Evolutionary conservation across 2,329 filamentous ascomycete genomes (phyloP).

Genomic region (Allantophomopsis cytisporea): DNA sequence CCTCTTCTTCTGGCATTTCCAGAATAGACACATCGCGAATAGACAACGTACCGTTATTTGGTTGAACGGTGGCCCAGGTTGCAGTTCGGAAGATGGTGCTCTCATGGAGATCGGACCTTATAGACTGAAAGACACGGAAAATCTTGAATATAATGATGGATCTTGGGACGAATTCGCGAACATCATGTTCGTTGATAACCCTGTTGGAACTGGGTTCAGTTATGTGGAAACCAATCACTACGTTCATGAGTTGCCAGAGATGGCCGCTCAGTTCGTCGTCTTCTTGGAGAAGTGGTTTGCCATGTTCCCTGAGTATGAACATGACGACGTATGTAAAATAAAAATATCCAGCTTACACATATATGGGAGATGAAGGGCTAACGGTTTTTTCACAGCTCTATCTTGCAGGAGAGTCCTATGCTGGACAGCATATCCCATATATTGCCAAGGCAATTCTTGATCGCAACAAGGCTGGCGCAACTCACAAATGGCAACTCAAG

Average conservation of each 20-base stretch:
- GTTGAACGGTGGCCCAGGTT: slow-evolving; percentile 94
- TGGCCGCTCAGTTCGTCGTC: slow-evolving; percentile 76
- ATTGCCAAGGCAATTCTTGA: slow-evolving; percentile 85
- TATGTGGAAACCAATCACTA: slow-evolving; percentile 87
- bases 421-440: slow-evolving; percentile 93
- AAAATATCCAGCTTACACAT: background rate
- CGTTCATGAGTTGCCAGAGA: slow-evolving; percentile 70
- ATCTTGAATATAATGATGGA: slow-evolving; percentile 71
- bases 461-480: slow-evolving; percentile 55
- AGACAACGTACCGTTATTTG: slow-evolving; percentile 85
- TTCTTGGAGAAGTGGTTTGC: slow-evolving; percentile 89
- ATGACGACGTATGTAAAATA: slow-evolving; percentile 64
- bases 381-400: slow-evolving; percentile 51
- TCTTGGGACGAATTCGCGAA: slow-evolving; percentile 99
- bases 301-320: slow-evolving; percentile 81
- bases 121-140: slow-evolving; percentile 59
- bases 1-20: slow-evolving; percentile 96
- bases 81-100: slow-evolving; percentile 92
- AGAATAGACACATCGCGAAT: slow-evolving; percentile 91
- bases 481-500: slow-evolving; percentile 59
- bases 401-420: slow-evolving; percentile 90
- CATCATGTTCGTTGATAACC: slow-evolving; percentile 91
- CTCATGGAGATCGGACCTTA: slow-evolving; percentile 96
- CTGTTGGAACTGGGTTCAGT: slow-evolving; percentile 91
- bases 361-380: slow-evolving; percentile 6